Evolutionary conservation across 1,284 basidiomycete genomes (phyloP).

Genomic region (Moniliophthora roreri): DNA sequence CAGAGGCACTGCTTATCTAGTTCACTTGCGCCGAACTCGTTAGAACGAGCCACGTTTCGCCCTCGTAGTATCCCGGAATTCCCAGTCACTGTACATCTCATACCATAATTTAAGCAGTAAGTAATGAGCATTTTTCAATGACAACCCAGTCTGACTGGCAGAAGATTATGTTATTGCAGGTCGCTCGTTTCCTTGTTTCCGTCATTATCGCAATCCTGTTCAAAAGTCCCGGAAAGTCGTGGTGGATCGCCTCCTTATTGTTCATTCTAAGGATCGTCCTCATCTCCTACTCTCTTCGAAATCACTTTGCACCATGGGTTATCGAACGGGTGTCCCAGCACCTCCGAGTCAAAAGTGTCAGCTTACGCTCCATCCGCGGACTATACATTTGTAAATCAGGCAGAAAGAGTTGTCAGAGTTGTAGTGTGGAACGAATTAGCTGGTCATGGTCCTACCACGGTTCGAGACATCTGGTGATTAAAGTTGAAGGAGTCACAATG

Average conservation of each 20-base stretch:
- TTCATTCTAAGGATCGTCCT: slow-evolving; percentile 49
- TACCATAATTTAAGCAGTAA: neutral
- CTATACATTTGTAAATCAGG: slow-evolving; percentile 46
- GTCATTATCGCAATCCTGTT: slow-evolving; percentile 25
- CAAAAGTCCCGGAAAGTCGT: slow-evolving; percentile 30
- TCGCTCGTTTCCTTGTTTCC: slow-evolving; percentile 4
- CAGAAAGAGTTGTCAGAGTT: slow-evolving; percentile 48
- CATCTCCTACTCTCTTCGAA: slow-evolving; percentile 57
- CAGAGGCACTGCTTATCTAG: no score
- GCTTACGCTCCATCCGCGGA: slow-evolving; percentile 73
- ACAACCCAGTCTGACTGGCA: neutral
- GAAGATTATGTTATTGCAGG: slow-evolving; percentile 9
- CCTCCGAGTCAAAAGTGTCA: slow-evolving; percentile 67
- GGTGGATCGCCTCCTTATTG: slow-evolving; percentile 40
- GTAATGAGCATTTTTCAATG: neutral
- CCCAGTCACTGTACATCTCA: no score
- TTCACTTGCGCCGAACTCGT: no score
- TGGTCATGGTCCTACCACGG: slow-evolving; percentile 52
- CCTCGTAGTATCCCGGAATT: no score
- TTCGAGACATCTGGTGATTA: slow-evolving; percentile 54
- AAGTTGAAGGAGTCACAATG: slow-evolving; percentile 58
- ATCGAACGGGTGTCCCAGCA: slow-evolving; percentile 58
- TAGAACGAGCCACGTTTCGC: no score
- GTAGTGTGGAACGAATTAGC: slow-evolving; percentile 65
- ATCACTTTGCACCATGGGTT: slow-evolving; percentile 63